Evolutionary conservation across 495 filamentous ascomycete species (phyloP), one percentile per base, ranked within the genome.

Genomic region (Aspergillus sclerotiicarbonarius): DNA sequence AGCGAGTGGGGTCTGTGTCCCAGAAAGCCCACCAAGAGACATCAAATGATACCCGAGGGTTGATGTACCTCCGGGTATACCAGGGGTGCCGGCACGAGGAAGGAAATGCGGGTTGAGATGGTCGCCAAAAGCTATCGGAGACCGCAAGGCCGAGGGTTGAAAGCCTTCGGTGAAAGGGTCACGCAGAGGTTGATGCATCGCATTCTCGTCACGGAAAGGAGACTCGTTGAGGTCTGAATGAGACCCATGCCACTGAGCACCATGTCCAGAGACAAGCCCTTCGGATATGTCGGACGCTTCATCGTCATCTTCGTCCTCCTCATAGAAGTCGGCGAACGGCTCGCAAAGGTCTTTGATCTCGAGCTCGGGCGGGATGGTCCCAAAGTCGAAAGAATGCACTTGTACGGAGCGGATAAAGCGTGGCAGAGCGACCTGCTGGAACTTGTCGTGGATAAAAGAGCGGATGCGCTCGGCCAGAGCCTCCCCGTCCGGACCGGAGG

Each of bases 281-380:
- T 76, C 74, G 2, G 72, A 75, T 9, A 67, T 66, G 29, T 83
- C 83, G 13, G 74, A 76, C 15, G 67, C 62, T 25, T 71, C 62
- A 45, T 74, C 71, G 74, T 81, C 80, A 74, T 81, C 80, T 10
- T 85, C 79, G 48, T 90, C 87, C 62, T 90, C 89, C 64, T 97
- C 95, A 76, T 99, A 99, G 67, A 99, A 99, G 61, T 98, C 94
- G 3, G 90, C 84, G 47, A 97, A 83, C 0, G 94, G 94, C 70
- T 98, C 93, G 65, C 92, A 93, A 57, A 99, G 90, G 64, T 97
- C 93, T 73, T 96, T 97, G 44, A 99, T 84, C 69, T 95, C 91
- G 21, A 99, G 76, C 57, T 91, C 84, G 1, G 94, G 94, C 1
- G 87, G 79, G 48, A 94, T 84, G 2, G 77, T 83, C 19, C 94